Conservation (phyloP, 192 early-diverging fungal species). For the Entophlyctis luteolus region DNA sequence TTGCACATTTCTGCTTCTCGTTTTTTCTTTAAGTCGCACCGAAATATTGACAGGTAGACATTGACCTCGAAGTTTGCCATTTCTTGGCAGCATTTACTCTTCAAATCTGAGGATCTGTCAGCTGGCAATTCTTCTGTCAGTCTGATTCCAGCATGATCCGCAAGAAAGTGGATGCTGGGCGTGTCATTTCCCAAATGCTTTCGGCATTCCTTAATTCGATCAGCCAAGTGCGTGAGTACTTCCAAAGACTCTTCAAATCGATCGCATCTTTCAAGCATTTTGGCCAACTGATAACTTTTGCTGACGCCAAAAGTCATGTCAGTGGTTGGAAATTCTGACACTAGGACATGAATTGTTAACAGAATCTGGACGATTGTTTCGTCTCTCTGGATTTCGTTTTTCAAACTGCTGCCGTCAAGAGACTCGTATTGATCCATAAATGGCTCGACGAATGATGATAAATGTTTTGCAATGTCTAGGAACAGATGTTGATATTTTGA, state of each 20-base stretch:
- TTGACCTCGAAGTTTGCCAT: slow-evolving; percentile 11
- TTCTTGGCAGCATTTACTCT: neutral
- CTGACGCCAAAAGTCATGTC: slow-evolving; percentile 27
- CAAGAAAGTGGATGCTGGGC: neutral
- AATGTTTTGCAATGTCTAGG: slow-evolving; percentile 28
- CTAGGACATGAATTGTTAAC: slow-evolving; percentile 26
- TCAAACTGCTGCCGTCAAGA: neutral
- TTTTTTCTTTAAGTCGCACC: slow-evolving; percentile 32
- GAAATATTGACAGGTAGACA: slow-evolving; percentile 21
- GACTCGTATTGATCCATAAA: slow-evolving; percentile 27
- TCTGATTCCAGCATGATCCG: slow-evolving; percentile 28
- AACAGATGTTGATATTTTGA: too few species aligned
- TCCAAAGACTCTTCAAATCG: slow-evolving; percentile 21
- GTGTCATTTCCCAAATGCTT: slow-evolving; percentile 25
- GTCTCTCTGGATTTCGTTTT: slow-evolving; percentile 14
- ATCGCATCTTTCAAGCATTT: slow-evolving; percentile 33
- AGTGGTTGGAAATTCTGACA: slow-evolving; percentile 26
- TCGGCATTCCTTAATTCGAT: slow-evolving; percentile 14
- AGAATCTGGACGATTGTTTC: slow-evolving; percentile 24
- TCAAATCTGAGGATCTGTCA: neutral
- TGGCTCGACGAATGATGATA: slow-evolving; percentile 43
- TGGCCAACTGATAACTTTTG: slow-evolving; percentile 27
- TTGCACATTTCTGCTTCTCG: neutral
- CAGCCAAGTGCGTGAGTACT: slow-evolving; percentile 29
- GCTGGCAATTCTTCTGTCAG: too few species aligned